phyloP scores from a whole-genome alignment of 169 alveolate species.

The Prorocentrum cordatum region DNA sequence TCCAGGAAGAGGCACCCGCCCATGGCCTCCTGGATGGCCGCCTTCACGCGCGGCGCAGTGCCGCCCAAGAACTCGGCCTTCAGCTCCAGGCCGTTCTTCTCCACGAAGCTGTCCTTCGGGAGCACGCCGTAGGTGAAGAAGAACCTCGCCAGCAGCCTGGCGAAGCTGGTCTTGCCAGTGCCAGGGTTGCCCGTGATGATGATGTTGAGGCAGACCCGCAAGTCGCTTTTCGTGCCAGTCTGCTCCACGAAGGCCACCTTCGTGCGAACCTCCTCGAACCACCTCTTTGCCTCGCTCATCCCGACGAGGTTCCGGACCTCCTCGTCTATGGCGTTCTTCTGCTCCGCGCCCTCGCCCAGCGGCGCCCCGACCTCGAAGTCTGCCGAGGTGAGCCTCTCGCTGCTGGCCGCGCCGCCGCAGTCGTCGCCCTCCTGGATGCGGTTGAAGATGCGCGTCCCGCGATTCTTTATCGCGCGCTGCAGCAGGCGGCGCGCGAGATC shows the following conservation, averaged over 20 bases:
- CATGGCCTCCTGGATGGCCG: constrained; percentile 67
- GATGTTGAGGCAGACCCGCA: constrained; percentile 20
- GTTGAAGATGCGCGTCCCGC: constrained; percentile 62
- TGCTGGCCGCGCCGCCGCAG: constrained; percentile 14
- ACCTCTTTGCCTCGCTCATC: constrained; percentile 49
- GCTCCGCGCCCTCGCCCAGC: constrained; percentile 49
- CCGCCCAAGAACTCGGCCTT: constrained; percentile 70
- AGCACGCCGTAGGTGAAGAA: constrained; percentile 66
- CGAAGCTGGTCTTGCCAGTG: constrained; percentile 63
- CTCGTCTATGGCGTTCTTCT: constrained; percentile 59
- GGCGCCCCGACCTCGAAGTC: constrained; percentile 39
- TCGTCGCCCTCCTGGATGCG: constrained; percentile 62
- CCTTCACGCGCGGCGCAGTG: constrained; percentile 65
- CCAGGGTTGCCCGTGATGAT: constrained; percentile 66
- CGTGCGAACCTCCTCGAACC: constrained; percentile 61
- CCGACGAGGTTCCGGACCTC: constrained; percentile 55
- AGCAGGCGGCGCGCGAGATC: constrained; percentile 47
- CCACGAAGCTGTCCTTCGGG: constrained; percentile 55
- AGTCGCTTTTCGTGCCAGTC: constrained; percentile 65
- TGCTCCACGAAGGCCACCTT: constrained; percentile 67
- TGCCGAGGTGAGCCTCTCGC: constrained; percentile 21
- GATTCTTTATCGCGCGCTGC: constrained; percentile 54
- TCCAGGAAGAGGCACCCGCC: constrained; percentile 20
- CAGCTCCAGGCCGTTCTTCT: constrained; percentile 66
- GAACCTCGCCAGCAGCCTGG: constrained; percentile 60